Evolutionary conservation across 192 early-diverging fungal species (phyloP).

Genomic region (Backusella sp.): DNA sequence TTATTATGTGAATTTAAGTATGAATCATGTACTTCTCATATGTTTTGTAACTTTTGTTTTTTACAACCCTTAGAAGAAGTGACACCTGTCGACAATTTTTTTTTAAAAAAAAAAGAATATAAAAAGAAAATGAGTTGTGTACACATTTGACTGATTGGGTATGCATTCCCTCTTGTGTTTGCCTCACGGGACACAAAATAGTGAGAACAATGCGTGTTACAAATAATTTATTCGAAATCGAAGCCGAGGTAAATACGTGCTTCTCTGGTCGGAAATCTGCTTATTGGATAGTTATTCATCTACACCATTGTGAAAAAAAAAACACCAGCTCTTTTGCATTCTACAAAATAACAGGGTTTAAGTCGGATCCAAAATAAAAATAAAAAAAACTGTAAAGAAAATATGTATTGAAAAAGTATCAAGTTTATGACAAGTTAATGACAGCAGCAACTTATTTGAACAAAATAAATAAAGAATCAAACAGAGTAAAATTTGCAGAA

Average conservation of each 20-base stretch:
- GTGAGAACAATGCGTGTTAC: neutral
- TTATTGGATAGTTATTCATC: slow-evolving; percentile 4
- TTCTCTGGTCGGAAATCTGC: neutral
- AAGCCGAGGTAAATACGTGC: neutral
- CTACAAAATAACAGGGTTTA: neutral
- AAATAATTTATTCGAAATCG: neutral
- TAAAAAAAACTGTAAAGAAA: neutral
- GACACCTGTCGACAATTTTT: slow-evolving; percentile 1
- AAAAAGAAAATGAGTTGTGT: neutral
- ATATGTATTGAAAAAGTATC: neutral
- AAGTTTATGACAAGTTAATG: neutral
- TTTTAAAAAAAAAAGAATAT: neutral
- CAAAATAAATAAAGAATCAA: neutral
- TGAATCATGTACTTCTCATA: neutral
- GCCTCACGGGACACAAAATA: neutral
- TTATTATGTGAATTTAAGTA: neutral
- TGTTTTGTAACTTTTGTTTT: neutral
- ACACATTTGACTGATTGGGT: slow-evolving; percentile 3
- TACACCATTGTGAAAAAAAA: slow-evolving; percentile 5
- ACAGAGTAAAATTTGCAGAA: neutral
- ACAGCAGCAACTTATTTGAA: neutral
- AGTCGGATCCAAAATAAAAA: neutral
- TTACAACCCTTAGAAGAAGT: neutral
- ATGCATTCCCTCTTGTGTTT: neutral
- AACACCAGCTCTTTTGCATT: neutral